Evolutionary conservation across 2,329 filamentous ascomycete genomes (phyloP), one percentile per base, ranked within the genome.

Genomic region (Trichoderma sp.): DNA sequence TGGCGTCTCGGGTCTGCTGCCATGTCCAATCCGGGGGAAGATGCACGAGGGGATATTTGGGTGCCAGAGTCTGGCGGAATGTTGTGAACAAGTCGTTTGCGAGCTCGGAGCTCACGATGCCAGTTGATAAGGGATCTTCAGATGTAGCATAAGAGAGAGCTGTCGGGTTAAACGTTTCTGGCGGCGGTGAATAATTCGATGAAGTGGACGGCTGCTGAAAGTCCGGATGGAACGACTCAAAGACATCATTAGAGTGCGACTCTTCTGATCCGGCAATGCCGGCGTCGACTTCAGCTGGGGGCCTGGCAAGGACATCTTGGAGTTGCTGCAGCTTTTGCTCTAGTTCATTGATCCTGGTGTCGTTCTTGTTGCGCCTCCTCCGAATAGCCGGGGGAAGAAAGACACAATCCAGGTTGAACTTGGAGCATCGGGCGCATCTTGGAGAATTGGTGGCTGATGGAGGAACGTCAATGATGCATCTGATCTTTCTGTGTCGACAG

Each of bases 251-350:
- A 43, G 52, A 44, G 3, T 24, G 4, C 3, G 39, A 26, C n/a
- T 21, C 19, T 26, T 44, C 52, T 44, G 7, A 28, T 43, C 19
- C 19, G 9, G 9, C 9, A 9, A 14, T 24, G 1, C 39, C 39
- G 7, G 15, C 7, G 12, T 44, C 39, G 5, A 24, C 34, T 14
- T 43, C 34, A 56, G 21, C 14, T 5, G 34, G 39, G 26, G 52
- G 26, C 21, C 17, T 15, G 5, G 52, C 41, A 19, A 56, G 24
- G 1, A 39, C 52, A n/a, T 56, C 34, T 7, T 56, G 52, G 21
- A 56, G n/a, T 56, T 56, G 34, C 26, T 56, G 21, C 17, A 56
- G 52, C 52, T 44, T 56, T 19, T 17, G 52, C 21, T 56, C 39
- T 3, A 56, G 52, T 6, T 41, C 52, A 7, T 56, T 56, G 39